phyloP scores from a whole-genome alignment of 305 asterid genomes.

The Fraxinus velutina region DNA sequence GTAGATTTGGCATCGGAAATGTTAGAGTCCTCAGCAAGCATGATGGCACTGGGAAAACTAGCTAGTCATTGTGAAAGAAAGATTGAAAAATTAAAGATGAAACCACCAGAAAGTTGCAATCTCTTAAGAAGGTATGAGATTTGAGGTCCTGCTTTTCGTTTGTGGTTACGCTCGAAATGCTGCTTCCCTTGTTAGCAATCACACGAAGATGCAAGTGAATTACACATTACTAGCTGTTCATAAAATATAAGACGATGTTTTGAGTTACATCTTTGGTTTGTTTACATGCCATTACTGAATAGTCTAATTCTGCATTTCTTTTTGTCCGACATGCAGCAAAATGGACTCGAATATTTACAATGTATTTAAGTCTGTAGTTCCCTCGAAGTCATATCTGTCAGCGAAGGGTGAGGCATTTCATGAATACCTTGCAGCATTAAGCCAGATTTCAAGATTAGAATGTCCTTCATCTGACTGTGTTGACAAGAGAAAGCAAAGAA shows the following conservation, averaged over 20 bases:
- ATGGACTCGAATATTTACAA: conserved; percentile 33
- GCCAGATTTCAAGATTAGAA: conserved; percentile 78
- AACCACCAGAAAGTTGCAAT: conserved; percentile 25
- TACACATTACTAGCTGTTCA: conserved; percentile 3
- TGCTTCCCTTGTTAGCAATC: neutral
- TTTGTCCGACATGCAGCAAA: conserved; percentile 38
- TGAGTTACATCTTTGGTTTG: neutral
- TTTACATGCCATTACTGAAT: conserved; percentile 2
- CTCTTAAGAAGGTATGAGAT: conserved; percentile 46
- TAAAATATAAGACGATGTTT: neutral
- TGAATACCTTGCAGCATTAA: conserved; percentile 72
- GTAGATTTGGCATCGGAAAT: conserved; percentile 72
- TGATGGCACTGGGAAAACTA: conserved; percentile 74
- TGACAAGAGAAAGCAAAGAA: conserved; percentile 44
- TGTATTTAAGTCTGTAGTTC: conserved; percentile 56
- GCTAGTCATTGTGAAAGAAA: conserved; percentile 36
- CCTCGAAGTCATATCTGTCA: conserved; percentile 51
- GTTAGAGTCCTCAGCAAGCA: conserved; percentile 58
- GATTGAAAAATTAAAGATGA: conserved; percentile 21
- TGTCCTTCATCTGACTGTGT: conserved; percentile 42
- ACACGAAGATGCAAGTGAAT: neutral
- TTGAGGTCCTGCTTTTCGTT: conserved; percentile 4
- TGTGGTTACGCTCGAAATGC: conserved; percentile 8
- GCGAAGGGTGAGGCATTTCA: conserved; percentile 62
- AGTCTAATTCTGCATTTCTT: conserved; percentile 19